Evolutionary conservation across 2,329 filamentous ascomycete species (phyloP), one percentile per base, ranked within the genome.

Genomic region (Zasmidium cellare): DNA sequence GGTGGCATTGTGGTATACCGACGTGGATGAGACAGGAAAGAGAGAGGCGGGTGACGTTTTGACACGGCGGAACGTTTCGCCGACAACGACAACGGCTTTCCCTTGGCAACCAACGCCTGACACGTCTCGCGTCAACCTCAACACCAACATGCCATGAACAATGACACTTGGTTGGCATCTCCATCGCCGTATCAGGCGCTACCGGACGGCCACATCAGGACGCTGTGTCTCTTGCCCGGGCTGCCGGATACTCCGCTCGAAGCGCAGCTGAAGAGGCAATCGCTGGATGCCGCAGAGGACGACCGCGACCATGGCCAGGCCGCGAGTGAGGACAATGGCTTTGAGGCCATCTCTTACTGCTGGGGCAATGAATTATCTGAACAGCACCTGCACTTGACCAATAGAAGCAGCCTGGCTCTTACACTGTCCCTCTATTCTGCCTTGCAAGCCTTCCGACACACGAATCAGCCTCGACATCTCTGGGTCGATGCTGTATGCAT

Each of bases 401-500:
- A 22, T 12, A 41, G 49, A 18, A 20, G n/a, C 7, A 18, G 9
- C 2, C 18, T 57, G 23, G 1, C 9, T 7, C 20, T 57, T 3
- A 57, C 55, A 24, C 47, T 47, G 11, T 55, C 53, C 12, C 31
- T 55, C 9, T 24, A 55, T 20, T 50, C 25, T 14, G 53, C 53
- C n/a, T 22, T 55, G 18, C 45, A 49, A 2, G 48, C 53, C 28
- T 55, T 55, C 9, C 46, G 55, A 14, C 25, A 46, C n/a, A 1
- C 16, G 3, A 19, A 51, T 35, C n/a, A 19, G 44, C n/a, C 48
- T 9, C 25, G 48, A 46, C 19, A 18, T 7, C 28, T 63, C 0
- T 65, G 62, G 60, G 44, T 57, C 3, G 62, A 63, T 49, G 60
- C 60, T 7, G 50, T 64, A 9, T 64, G 60, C 45, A 63, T 63